Percentiles rank a stretch among this genome's conserved stretches.
Conservation (phyloP, 1,139 yeast species). For the Kodamaea ohmeri region DNA sequence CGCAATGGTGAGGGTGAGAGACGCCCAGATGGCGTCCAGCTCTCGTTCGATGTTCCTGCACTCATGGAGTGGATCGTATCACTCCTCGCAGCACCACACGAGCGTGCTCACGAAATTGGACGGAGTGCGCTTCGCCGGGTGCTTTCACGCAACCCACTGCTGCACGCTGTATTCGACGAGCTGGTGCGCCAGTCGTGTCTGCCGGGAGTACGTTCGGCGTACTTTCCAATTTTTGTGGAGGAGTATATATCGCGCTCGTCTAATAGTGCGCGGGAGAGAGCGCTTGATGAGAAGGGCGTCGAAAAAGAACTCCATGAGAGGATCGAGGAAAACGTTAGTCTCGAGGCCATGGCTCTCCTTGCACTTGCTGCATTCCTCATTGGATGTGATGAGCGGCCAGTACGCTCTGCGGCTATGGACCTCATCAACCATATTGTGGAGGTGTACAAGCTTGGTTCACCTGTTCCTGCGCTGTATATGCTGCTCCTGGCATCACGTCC, state of each 20-base stretch:
- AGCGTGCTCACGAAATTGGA: slow-evolving; percentile 62
- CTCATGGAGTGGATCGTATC: slow-evolving; percentile 78
- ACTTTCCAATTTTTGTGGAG: slow-evolving; percentile 69
- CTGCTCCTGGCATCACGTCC: slow-evolving; percentile 42
- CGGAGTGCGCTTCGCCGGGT: slow-evolving; percentile 70
- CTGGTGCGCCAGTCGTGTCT: slow-evolving; percentile 71
- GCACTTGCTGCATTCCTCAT: slow-evolving; percentile 40
- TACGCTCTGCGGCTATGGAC: slow-evolving; percentile 1
- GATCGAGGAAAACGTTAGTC: too few species aligned
- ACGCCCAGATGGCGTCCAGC: too few species aligned
- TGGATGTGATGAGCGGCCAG: slow-evolving; percentile 1
- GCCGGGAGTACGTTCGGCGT: slow-evolving; percentile 48
- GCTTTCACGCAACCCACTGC: slow-evolving; percentile 56
- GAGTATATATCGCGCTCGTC: slow-evolving; percentile 38
- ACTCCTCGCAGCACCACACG: slow-evolving; percentile 58
- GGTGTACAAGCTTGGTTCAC: not conserved
- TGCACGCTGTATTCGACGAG: slow-evolving; percentile 56
- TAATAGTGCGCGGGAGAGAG: too few species aligned
- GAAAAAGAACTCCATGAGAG: too few species aligned
- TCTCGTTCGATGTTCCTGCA: slow-evolving; percentile 69
- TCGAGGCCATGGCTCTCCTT: slow-evolving; percentile 28
- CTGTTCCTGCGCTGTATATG: not conserved
- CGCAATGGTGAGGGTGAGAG: not conserved
- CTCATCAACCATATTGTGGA: slow-evolving; percentile 1
- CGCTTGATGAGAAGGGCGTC: too few species aligned